Conservation (phyloP, 495 filamentous ascomycete genomes). For the Halenospora varia region DNA sequence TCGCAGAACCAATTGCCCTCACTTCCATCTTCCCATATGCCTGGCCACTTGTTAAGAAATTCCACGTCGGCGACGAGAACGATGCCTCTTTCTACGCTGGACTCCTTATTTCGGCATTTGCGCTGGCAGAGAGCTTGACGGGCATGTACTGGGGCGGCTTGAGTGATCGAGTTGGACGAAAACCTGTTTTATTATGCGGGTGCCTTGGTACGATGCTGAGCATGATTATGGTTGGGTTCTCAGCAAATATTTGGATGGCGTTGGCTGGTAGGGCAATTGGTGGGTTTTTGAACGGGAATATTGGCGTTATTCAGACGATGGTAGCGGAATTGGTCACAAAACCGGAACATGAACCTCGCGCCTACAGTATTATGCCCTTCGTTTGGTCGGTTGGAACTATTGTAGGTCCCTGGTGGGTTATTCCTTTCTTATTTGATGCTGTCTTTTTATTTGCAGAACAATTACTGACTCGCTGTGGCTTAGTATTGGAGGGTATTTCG, state of each 20-base stretch:
- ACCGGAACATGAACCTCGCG: constrained; percentile 83
- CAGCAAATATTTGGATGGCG: constrained; percentile 75
- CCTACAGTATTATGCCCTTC: constrained; percentile 94
- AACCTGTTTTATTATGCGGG: constrained; percentile 84
- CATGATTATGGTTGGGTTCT: constrained; percentile 90
- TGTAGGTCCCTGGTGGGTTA: too few species aligned
- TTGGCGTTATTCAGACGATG: constrained; percentile 79
- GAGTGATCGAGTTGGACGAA: constrained; percentile 87
- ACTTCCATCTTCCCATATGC: constrained; percentile 99
- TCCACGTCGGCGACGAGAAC: constrained; percentile 72
- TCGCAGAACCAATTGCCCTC: constrained; percentile 95
- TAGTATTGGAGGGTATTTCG: constrained; percentile 60
- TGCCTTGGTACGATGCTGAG: constrained; percentile 86
- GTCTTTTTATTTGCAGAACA: too few species aligned
- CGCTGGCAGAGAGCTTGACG: constrained; percentile 88
- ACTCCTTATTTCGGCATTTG: constrained; percentile 94
- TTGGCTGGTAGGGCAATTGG: constrained; percentile 84
- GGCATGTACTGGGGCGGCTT: constrained; percentile 89
- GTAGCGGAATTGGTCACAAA: constrained; percentile 87
- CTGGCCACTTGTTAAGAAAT: constrained; percentile 93
- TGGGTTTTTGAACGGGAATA: constrained; percentile 84
- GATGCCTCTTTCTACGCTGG: constrained; percentile 94
- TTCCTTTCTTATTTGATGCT: too few species aligned
- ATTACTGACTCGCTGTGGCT: too few species aligned
- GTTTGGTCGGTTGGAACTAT: constrained; percentile 51